phyloP scores from a whole-genome alignment of 2,329 filamentous ascomycete genomes.

The Byssothecium circinans region DNA sequence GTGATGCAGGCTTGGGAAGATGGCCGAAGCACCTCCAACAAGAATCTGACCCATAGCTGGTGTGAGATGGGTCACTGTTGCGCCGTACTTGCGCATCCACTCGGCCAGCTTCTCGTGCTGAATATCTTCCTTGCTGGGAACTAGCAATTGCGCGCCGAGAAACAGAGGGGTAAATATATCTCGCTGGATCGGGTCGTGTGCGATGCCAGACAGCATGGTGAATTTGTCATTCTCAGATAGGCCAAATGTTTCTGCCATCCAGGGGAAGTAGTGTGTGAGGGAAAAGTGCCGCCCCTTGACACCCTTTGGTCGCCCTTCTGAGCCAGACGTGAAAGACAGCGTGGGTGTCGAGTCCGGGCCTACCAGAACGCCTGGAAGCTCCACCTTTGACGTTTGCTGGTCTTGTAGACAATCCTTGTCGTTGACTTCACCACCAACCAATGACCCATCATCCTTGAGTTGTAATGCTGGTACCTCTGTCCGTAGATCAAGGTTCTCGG shows the following conservation, averaged over 20 bases:
- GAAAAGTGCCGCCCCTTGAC: conserved; percentile 86
- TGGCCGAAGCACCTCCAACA: conserved; percentile 75
- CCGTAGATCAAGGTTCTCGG: conserved; percentile 70
- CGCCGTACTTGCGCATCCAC: conserved; percentile 77
- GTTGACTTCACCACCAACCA: conserved; percentile 68
- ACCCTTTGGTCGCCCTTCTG: conserved; percentile 80
- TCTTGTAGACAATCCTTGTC: conserved; percentile 68
- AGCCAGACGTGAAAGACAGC: conserved; percentile 64
- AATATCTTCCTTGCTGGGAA: conserved; percentile 82
- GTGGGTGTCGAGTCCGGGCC: conserved; percentile 84
- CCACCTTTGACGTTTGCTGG: conserved; percentile 55
- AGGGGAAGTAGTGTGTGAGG: conserved; percentile 82
- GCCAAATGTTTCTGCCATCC: conserved; percentile 86
- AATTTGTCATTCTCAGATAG: conserved; percentile 74
- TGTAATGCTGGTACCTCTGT: conserved; percentile 73
- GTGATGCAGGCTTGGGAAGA: conserved; percentile 74
- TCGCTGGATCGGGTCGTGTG: conserved; percentile 65
- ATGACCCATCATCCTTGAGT: conserved; percentile 68
- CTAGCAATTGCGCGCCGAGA: conserved; percentile 75
- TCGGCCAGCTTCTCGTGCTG: conserved; percentile 82
- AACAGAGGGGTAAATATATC: conserved; percentile 92
- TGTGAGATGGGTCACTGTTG: conserved; percentile 85
- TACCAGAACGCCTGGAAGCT: conserved; percentile 71
- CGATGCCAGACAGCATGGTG: conserved; percentile 82
- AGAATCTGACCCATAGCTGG: conserved; percentile 96